Evolutionary conservation across 805 yeast genomes (phyloP), one percentile per base, ranked within the genome.

Genomic region (Metschnikowia borealis): DNA sequence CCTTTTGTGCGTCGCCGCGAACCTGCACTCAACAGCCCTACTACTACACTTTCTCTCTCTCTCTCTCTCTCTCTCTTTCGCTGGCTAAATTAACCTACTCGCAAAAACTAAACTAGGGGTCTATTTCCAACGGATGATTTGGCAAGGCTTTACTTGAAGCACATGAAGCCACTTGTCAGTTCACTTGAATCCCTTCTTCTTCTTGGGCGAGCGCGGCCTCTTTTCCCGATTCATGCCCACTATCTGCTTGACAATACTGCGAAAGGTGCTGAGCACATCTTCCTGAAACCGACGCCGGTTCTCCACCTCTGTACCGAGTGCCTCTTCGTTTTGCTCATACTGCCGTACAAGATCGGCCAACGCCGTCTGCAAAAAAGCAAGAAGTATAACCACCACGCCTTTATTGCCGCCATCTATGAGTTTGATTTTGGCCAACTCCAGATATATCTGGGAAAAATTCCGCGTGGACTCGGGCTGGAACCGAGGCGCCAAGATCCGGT

Each of bases 241-340:
- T 11, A 53, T 29, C 29, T 53, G 56, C 33, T 36, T 39, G 36
- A 42, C 46, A 6, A 55, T 55, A 29, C 39, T 21, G 23, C 49
- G 47, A 34, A 55, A 53, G 0, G 56, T 48, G 36, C 48, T 46
- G 15, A 55, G 49, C 31, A 53, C 58, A 32, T 55, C 53, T 35
- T 51, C 50, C 35, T 55, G 57, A 44, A 53, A 55, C 40, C 42
- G 45, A 31, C 40, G 56, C 34, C 57, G 44, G 32, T 49, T 50
- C 7, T 49, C 42, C 47, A 54, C 44, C 34, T 54, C 59, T 6
- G 42, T 33, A 40, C 53, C 51, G 13, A 55, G 46, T 44, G 47
- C 47, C 23, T 49, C 38, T 36, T 55, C 57, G 26, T 51, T 54
- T 43, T 46, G 50, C 21, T 31, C 33, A 42, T 49, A 48, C 49